Percentiles rank a stretch among this genome's conserved stretches.
phyloP scores from a whole-genome alignment of 2,329 filamentous ascomycete species.

The Dendryphion nanum region DNA sequence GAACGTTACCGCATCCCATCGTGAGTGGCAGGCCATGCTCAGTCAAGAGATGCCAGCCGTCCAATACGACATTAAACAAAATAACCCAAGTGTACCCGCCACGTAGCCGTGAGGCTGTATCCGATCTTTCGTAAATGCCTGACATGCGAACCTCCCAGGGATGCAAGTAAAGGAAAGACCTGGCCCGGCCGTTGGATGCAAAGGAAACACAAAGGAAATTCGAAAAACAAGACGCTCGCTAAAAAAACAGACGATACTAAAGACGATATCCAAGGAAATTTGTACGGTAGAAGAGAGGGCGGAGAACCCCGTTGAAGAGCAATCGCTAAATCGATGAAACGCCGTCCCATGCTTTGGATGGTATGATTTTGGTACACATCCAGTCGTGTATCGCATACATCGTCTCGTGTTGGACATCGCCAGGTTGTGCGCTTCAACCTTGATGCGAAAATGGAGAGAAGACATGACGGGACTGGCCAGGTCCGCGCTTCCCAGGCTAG shows the following conservation, averaged over 20 bases:
- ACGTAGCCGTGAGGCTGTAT: conserved; percentile 46
- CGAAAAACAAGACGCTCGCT: conserved; percentile 41
- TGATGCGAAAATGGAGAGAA: conserved; percentile 19
- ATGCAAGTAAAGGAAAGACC: conserved; percentile 44
- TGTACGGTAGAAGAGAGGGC: conserved; percentile 39
- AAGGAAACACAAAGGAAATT: conserved; percentile 28
- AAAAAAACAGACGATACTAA: conserved; percentile 45
- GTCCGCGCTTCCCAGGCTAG: conserved; percentile 39
- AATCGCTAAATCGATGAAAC: conserved; percentile 50
- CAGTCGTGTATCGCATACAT: conserved; percentile 45
- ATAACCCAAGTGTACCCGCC: conserved; percentile 40
- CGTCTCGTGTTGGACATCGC: conserved; percentile 43
- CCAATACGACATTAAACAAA: conserved; percentile 43
- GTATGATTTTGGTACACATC: conserved; percentile 44
- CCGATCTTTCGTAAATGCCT: conserved; percentile 42
- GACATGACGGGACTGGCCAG: conserved; percentile 40
- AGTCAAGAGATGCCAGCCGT: conserved; percentile 35
- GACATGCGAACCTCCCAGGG: conserved; percentile 46
- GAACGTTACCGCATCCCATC: conserved; percentile 33
- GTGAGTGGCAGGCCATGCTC: conserved; percentile 40
- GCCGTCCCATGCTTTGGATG: conserved; percentile 54
- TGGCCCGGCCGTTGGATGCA: conserved; percentile 36
- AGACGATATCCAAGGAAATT: conserved; percentile 45
- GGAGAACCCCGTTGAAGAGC: conserved; percentile 18
- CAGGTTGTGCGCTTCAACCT: conserved; percentile 42